These are phyloP conservation scores for Fusarium zealandicum DNA, from an alignment of 2,329 filamentous ascomycete species.

Conservation along the genomic window DNA sequence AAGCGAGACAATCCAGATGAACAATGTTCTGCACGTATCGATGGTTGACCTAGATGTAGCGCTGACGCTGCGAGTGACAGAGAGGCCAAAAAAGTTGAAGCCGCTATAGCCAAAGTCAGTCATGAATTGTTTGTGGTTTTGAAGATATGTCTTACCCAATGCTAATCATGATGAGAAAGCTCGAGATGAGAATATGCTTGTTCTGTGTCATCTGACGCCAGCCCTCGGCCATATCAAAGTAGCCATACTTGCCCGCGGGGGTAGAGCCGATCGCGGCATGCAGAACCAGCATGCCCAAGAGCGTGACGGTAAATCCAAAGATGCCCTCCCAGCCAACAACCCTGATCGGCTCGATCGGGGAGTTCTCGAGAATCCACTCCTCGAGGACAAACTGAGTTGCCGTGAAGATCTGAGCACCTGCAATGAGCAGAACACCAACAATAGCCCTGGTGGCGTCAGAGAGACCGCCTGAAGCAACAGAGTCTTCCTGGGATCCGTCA, in stretches of 20 bases:
- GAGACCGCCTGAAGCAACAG: slow-evolving; percentile 50
- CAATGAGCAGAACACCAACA: slow-evolving; percentile 87
- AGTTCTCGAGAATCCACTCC: slow-evolving; percentile 82
- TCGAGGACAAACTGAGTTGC: slow-evolving; percentile 96
- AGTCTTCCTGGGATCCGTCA: slow-evolving; percentile 45
- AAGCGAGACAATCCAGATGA: slow-evolving; percentile 96
- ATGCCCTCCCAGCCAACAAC: slow-evolving; percentile 97
- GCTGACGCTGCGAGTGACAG: slow-evolving; percentile 86
- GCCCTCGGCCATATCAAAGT: slow-evolving; percentile 90
- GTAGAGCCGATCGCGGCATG: slow-evolving; percentile 81
- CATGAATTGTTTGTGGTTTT: neutral
- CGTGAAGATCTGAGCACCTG: slow-evolving; percentile 94
- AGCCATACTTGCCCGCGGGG: slow-evolving; percentile 75
- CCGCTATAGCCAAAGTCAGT: slow-evolving; percentile 62
- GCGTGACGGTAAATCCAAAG: slow-evolving; percentile 85
- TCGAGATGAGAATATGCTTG: slow-evolving; percentile 75
- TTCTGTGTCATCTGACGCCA: slow-evolving; percentile 81
- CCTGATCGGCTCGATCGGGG: slow-evolving; percentile 76
- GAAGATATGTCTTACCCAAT: slow-evolving; percentile 72
- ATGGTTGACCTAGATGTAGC: slow-evolving; percentile 95
- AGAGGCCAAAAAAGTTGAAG: slow-evolving; percentile 98
- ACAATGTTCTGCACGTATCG: slow-evolving; percentile 94
- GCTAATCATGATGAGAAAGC: slow-evolving; percentile 92
- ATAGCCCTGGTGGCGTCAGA: slow-evolving; percentile 61
- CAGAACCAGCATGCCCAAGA: slow-evolving; percentile 79